Evolutionary conservation across 176 grass and related monocot genomes (phyloP), one percentile per base, ranked within the genome.

Genomic region (Carex pumila): DNA sequence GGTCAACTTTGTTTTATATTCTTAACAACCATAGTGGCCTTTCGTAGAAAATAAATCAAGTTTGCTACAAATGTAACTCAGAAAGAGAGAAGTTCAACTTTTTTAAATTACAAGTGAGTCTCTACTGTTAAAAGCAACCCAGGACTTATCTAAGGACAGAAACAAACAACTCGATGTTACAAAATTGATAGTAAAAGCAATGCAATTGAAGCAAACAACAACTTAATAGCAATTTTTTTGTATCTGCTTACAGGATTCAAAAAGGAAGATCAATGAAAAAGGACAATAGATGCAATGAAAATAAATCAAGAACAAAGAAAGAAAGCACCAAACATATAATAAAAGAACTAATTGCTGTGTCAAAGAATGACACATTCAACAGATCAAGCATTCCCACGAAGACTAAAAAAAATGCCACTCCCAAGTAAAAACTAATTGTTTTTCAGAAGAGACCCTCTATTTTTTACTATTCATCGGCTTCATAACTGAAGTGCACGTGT

Each of bases 401-500:
- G n/a, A 54, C 0, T 36, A 21, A 31, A 79, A 12, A 37, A 76
- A 52, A 22, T 43, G 12, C 49, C 25, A 65, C 32, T 68, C 13
- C 65, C 45, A 49, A 10, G 45, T 49, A 62, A 22, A 21, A 30
- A 14, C 11, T 18, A 18, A 57, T 14, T 80, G 3, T 80, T 15
- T 81, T 61, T 12, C 79, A 82, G 9, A 73, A 74, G 9, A 61
- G 11, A 2, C 32, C 29, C 3, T 45, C 7, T 71, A 18, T 49
- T 61, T 73, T 29, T 52, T 59, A 63, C 52, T 65, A 62, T 47
- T 88, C 71, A 25, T 86, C 60, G 7, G 81, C 74, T 80, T 80
- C 81, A 11, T 88, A 81, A 22, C 59, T 57, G 36, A 88, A 88
- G 3, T 62, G 25, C 60, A 88, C 19, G 15, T 88, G 81, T 4